Conservation (phyloP, 2,329 filamentous ascomycete genomes). For the Arthrobotrys musiformis region DNA sequence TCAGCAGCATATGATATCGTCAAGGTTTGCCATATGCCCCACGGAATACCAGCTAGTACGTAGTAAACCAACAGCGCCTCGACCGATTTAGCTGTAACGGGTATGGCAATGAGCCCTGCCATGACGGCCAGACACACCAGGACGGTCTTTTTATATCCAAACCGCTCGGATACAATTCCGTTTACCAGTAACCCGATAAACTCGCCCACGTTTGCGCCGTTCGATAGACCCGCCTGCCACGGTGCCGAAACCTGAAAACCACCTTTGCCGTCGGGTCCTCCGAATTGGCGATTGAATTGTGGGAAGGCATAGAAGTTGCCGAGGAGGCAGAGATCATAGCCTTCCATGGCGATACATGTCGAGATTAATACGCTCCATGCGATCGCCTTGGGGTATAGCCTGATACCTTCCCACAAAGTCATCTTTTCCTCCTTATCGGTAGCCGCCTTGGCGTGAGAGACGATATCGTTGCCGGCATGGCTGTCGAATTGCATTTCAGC, state of each 20-base stretch:
- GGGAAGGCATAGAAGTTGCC: slow-evolving; percentile 70
- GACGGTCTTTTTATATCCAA: slow-evolving; percentile 68
- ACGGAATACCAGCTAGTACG: slow-evolving; percentile 67
- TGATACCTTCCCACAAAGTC: slow-evolving; percentile 79
- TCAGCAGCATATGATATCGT: slow-evolving; percentile 64
- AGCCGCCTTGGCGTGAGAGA: slow-evolving; percentile 41
- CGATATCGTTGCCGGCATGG: slow-evolving; percentile 39
- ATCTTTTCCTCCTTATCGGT: slow-evolving; percentile 74
- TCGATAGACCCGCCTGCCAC: slow-evolving; percentile 54
- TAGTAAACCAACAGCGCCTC: slow-evolving; percentile 66
- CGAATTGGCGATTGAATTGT: slow-evolving; percentile 53
- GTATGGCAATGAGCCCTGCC: slow-evolving; percentile 66
- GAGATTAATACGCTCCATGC: slow-evolving; percentile 85
- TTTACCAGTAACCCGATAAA: slow-evolving; percentile 68
- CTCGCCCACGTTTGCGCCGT: slow-evolving; percentile 64
- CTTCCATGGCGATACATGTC: slow-evolving; percentile 93
- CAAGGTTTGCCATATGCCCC: slow-evolving; percentile 67
- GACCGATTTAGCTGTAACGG: slow-evolving; percentile 67
- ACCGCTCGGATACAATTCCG: slow-evolving; percentile 67
- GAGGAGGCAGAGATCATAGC: slow-evolving; percentile 82
- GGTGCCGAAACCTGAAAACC: slow-evolving; percentile 44
- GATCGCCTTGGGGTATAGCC: slow-evolving; percentile 86
- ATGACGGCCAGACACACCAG: slow-evolving; percentile 65
- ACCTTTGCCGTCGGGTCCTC: slow-evolving; percentile 30
- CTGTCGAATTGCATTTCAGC: slow-evolving; percentile 32